Base-by-base conservation (phyloP, 1,139 yeast species). In the Candida buenavistaensis region DNA sequence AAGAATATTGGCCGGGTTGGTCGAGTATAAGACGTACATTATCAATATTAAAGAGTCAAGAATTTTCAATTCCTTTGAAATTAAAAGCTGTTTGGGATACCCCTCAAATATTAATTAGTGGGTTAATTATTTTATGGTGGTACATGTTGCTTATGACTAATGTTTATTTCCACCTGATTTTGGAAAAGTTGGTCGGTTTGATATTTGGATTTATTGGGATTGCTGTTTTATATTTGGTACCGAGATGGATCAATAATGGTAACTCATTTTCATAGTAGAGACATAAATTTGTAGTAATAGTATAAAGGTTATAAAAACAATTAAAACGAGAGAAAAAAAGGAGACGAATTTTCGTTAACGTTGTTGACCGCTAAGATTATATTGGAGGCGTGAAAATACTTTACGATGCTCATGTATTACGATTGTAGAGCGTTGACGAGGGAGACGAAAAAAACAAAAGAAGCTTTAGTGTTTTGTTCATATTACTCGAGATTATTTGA, bases 141-240 rank as follows among this genome's bases (percentile, higher is more conserved):
- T 86, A 86, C 78, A 89, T 90, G 95, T 68, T 89, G 31, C 61
- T 89, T 31, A 80, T 87, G 76, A 90, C 98, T 0, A 77, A 86
- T 43, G 72, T 86, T 11, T 83, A 84, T 53, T 90, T 89, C 72
- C 98, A 92, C 59, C 80, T 94, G 1, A 61, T 86, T 30, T 48
- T 64, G 3, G 98, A 92, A 52, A 84, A 86, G 52, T 48, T 83
- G 6, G 75, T 75, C 19, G 95, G 95, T 1, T 57, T 82, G 30
- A 9, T 69, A 3, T 81, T 80, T 59, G 89, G 87, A 4, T 75
- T 75, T 49, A 34, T 66, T 11, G 80, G 75, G 13, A 55, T 74
- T 4, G 32, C 59, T 14, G 41, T 28, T 1, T 36, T 46, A 6
- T 47, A 46, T 26, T 39, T 30, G 4, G 9, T 40, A 30, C 41